These are phyloP conservation scores for Leccinum pachyderme DNA, from an alignment of 1,284 basidiomycete species.

Conservation along the genomic window DNA sequence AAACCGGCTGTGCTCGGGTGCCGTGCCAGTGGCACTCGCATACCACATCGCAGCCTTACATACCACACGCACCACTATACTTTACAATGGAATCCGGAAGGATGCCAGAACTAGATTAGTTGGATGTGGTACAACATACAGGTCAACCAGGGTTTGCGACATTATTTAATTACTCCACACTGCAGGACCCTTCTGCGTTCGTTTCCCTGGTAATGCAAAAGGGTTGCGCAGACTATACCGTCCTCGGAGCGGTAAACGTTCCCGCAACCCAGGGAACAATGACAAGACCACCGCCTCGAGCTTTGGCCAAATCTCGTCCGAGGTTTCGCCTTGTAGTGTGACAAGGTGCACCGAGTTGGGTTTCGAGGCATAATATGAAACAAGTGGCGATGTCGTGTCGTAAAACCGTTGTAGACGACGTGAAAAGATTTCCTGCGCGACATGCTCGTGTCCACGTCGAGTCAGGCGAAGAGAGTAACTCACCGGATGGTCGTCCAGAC, in stretches of 20 bases:
- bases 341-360: constrained; percentile 48
- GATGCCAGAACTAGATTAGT: too few species aligned
- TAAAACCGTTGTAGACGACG: constrained; percentile 84
- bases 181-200: constrained; percentile 1
- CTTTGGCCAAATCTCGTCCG: constrained; percentile 92
- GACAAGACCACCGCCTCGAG: constrained; percentile 60
- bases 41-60: background rate
- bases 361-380: constrained; percentile 70
- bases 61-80: too few species aligned
- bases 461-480: constrained; percentile 29
- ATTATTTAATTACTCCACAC: constrained; percentile 19
- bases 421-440: constrained; percentile 73
- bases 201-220: constrained; percentile 22
- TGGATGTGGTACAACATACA: constrained; percentile 13
- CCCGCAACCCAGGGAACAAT: constrained; percentile 57
- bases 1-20: background rate
- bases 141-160: constrained; percentile 1
- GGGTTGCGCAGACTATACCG: constrained; percentile 51
- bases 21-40: background rate
- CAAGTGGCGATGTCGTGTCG: constrained; percentile 82
- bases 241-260: constrained; percentile 46
- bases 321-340: constrained; percentile 78
- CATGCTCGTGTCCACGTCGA: background rate
- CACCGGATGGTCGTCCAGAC: constrained; percentile 92
- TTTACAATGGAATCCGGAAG: too few species aligned